Percentiles rank a stretch among this genome's conserved stretches.
Conservation (phyloP, 192 early-diverging fungal genomes). For the Backusella circina region DNA sequence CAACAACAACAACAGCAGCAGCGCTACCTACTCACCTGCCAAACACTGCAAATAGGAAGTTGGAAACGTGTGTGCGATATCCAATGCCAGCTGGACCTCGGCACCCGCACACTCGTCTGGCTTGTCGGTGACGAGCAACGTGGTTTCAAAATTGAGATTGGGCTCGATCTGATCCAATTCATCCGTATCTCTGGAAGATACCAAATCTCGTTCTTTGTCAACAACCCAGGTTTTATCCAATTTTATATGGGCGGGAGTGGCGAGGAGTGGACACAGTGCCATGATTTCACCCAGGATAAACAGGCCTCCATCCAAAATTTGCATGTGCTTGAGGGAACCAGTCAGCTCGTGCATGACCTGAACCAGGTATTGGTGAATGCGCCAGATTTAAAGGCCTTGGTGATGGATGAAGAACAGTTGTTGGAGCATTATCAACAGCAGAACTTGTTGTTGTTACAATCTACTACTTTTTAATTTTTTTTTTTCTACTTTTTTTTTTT, state of each 20-base stretch:
- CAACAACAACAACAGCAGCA: no score
- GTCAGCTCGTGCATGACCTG: constrained; percentile 2
- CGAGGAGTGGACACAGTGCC: constrained; percentile 54
- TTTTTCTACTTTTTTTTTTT: background rate
- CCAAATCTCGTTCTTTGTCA: constrained; percentile 15
- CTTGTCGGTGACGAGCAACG: constrained; percentile 52
- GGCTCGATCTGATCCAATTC: constrained; percentile 41
- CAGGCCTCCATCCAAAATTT: constrained; percentile 47
- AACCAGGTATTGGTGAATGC: background rate
- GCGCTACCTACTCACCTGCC: constrained; percentile 36
- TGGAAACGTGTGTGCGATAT: constrained; percentile 62
- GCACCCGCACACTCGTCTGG: constrained; percentile 47
- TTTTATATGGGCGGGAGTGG: constrained; percentile 34
- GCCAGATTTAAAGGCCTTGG: background rate
- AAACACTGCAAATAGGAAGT: constrained; percentile 57
- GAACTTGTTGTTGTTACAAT: background rate
- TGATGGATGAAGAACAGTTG: background rate
- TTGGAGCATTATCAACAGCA: background rate
- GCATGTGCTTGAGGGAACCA: constrained; percentile 39
- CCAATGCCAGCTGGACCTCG: constrained; percentile 48
- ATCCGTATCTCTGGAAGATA: constrained; percentile 33
- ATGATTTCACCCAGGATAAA: constrained; percentile 61
- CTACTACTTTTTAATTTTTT: background rate
- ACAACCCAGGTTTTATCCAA: constrained; percentile 34
- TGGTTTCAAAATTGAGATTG: constrained; percentile 55